Evolutionary conservation across 495 filamentous ascomycete species (phyloP), one percentile per base, ranked within the genome.

Genomic region (Aspergillus kassunensis): DNA sequence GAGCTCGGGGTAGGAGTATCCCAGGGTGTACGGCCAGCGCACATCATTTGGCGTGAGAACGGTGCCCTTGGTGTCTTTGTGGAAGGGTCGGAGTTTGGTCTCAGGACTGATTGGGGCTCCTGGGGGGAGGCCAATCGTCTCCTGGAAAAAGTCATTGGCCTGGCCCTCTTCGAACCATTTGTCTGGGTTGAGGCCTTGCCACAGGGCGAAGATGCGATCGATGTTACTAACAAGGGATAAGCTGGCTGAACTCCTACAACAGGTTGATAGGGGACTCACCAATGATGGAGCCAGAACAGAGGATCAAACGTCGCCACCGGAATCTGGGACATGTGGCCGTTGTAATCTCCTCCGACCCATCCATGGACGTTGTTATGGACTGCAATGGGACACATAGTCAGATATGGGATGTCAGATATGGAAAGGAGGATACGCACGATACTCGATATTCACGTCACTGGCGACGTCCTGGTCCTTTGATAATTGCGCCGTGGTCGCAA

Each of bases 291-390:
- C 37, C 37, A 40, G 15, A 40, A 40, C 6, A 40, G 18, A 19
- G 37, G 37, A 23, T 40, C 37, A 9, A 40, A 40, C 37, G 37
- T 40, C 18, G 37, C 37, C 9, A 40, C 37, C 3, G 37, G 37
- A 40, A 40, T 40, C 37, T 40, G 37, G 8, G 37, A 40, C 37
- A 40, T 40, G 20, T 40, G 37, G 18, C 37, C 37, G 15, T 40
- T 40, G 18, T 11, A 40, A n/a, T 40, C 37, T 40, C 37, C 37
- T 40, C 37, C 37, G 3, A 40, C 37, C 37, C 37, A 40, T 6
- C 37, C 37, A 23, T 40, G 37, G 37, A 40, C 18, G 8, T 40
- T 40, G 18, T 40, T 40, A 21, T 40, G 37, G 37, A 40, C 30
- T 33, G 27, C 5, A 29, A 29, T 29, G 27, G 5, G 6, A 11